Evolutionary conservation across 306 rosid species (phyloP), one percentile per base, ranked within the genome.

Genomic region (Cicer arietinum): DNA sequence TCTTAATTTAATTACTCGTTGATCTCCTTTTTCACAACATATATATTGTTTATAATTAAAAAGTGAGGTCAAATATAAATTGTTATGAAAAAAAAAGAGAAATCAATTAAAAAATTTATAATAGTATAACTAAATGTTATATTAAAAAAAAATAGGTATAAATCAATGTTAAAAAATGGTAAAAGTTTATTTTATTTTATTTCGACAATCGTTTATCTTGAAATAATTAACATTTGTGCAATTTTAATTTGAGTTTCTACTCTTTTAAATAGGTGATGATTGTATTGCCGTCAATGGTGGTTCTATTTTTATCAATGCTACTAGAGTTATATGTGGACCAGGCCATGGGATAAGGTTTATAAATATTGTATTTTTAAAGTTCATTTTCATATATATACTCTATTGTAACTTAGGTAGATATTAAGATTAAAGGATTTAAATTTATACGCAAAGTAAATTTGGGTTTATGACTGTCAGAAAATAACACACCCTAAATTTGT

Each of bases 311-410:
- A 41, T 86, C 77, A 84, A 81, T 74, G 75, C 40, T 8, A 68
- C 60, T 30, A 2, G 72, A 5, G 17, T 86, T 79, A 10, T 40
- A 22, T 86, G 86, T 65, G 90, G 90, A 67, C 90, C 90, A 1
- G 88, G 90, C 50, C 86, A 81, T 63, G 88, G 90, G 0, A 86
- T 84, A 60, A 84, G 90, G 90, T 86, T 56, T 48, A n/a, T 18
- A 13, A 12, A 10, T 45, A 10, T 50, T 35, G 2, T 39, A 14
- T 60, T 18, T 18, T 18, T 18, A 18, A 18, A 18, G 20, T 40
- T 40, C 0, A 5, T 3, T 48, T 6, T 39, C 17, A 18, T 13
- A 2, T 30, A 8, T 73, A 18, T 18, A 18, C 20, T 18, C 20
- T 18, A 18, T 18, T 18, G 20, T 18, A 18, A 18, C 20, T 18